Base-by-base conservation (phyloP, 164 flowering plant species). In the Cinnamomum chago region DNA sequence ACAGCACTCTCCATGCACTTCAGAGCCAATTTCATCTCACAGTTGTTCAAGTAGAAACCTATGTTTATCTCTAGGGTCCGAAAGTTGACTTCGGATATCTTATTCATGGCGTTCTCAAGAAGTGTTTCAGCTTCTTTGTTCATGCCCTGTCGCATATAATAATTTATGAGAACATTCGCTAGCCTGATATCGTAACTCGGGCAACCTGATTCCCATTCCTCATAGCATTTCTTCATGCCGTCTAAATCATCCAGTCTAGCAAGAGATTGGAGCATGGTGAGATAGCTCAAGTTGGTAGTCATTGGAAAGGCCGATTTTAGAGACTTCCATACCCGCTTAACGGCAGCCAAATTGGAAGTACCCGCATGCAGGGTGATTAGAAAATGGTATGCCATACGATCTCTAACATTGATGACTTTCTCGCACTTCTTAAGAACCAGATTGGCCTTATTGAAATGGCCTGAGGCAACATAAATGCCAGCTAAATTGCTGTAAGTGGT, bases 141-240 rank as follows among this genome's bases (percentile, higher is more conserved):
- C 97, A 85, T 89, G 78, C 78, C 84, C 9, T 73, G 81, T 50
- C 62, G 78, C 68, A 89, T 79, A 70, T 81, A 88, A 60, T 78
- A 79, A 28, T 79, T 58, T 24, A 93, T 77, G 0, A 76, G 81
- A 35, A 62, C 62, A 72, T 81, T 83, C 14, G 86, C 73, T 50
- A 92, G 3, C 84, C 92, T 84, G 47, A 78, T 51, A 75, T 93
- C 98, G 72, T 83, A 90, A 67, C 3, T 62, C 22, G 68, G 20
- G 70, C 79, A 83, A 28, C 22, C 64, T 0, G 86, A 80, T 72
- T 86, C 83, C 98, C 98, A 93, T 72, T 90, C 97, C 77, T 83
- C 74, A 55, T 77, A 89, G 70, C 78, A 80, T 52, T 77, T 62
- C 58, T 69, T 72, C 18, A 88, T n/a, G 5, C 86, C 90, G 30